These are phyloP conservation scores for Candolleomyces aberdarensis DNA, from an alignment of 768 basidiomycete species.

Conservation along the genomic window DNA sequence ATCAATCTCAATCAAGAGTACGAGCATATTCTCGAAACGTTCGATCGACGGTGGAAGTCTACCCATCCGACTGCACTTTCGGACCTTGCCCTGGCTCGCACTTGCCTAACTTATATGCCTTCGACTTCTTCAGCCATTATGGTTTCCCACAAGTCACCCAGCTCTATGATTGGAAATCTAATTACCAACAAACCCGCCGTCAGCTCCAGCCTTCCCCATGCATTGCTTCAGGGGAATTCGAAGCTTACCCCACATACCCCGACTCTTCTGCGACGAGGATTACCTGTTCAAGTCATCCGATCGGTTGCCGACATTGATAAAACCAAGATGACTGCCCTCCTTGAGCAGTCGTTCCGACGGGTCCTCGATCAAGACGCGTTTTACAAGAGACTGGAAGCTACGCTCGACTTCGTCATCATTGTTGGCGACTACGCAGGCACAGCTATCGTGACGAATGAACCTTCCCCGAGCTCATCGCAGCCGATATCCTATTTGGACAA, in stretches of 20 bases:
- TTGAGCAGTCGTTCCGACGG: slow-evolving; percentile 85
- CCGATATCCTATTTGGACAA: slow-evolving; percentile 92
- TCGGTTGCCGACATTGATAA: slow-evolving; percentile 68
- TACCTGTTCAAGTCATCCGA: slow-evolving; percentile 82
- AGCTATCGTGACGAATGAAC: slow-evolving; percentile 82
- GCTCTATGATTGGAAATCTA: slow-evolving; percentile 92
- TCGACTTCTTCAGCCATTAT: slow-evolving; percentile 90
- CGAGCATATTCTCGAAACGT: slow-evolving; percentile 81
- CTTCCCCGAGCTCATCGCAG: slow-evolving; percentile 28
- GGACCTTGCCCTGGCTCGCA: slow-evolving; percentile 81
- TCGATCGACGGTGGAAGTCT: slow-evolving; percentile 69
- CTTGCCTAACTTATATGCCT: slow-evolving; percentile 91
- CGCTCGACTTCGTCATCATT: slow-evolving; percentile 88
- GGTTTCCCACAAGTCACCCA: slow-evolving; percentile 96
- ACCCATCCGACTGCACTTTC: slow-evolving; percentile 83
- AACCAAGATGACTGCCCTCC: slow-evolving; percentile 68
- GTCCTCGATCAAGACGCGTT: slow-evolving; percentile 70
- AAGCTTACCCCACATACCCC: slow-evolving; percentile 89
- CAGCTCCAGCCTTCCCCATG: slow-evolving; percentile 92
- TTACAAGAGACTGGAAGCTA: slow-evolving; percentile 70
- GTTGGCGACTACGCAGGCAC: slow-evolving; percentile 96
- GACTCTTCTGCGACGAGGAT: slow-evolving; percentile 85
- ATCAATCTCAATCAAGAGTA: slow-evolving; percentile 92
- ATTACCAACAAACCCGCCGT: slow-evolving; percentile 98
- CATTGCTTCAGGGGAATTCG: slow-evolving; percentile 82